A percentile compares a stretch with the other conserved stretches of the same genome.
phyloP scores from a whole-genome alignment of 305 asterid species.

The Fraxinus baroniana region DNA sequence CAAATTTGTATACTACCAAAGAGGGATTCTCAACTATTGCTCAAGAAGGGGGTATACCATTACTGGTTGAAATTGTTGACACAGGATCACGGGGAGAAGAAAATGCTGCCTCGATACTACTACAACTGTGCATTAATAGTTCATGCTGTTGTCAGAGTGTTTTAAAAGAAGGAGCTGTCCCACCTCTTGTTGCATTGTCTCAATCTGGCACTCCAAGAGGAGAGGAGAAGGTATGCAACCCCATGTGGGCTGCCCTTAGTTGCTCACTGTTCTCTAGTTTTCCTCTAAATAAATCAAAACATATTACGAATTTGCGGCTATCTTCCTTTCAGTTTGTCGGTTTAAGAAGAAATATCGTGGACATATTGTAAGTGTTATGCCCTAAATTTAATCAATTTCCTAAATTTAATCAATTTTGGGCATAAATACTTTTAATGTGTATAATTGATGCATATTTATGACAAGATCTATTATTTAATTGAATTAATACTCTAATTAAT shows the following conservation, averaged over 20 bases:
- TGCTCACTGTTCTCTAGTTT: neutral
- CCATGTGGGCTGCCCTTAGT: too few relatives aligned
- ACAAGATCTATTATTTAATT: too few relatives aligned
- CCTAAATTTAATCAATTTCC: too few relatives aligned
- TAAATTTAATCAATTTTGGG: too few relatives aligned
- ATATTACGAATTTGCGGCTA: neutral
- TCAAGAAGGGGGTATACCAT: slow-evolving; percentile 77
- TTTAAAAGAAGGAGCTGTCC: slow-evolving; percentile 96
- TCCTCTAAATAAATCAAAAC: neutral
- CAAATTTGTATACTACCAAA: slow-evolving; percentile 66
- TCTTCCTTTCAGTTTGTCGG: neutral
- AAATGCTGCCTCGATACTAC: slow-evolving; percentile 75
- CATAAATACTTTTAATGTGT: too few relatives aligned
- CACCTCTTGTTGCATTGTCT: slow-evolving; percentile 87
- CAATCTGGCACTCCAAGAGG: slow-evolving; percentile 89
- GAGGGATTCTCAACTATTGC: slow-evolving; percentile 84
- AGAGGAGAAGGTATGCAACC: slow-evolving; percentile 70
- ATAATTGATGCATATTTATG: too few relatives aligned
- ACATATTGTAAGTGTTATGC: too few relatives aligned
- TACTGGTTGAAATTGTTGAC: slow-evolving; percentile 76
- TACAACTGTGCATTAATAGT: slow-evolving; percentile 76
- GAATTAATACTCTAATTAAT: too few relatives aligned
- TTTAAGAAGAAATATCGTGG: neutral
- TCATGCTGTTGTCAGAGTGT: slow-evolving; percentile 65
- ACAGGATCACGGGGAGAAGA: slow-evolving; percentile 90